Evolutionary conservation across 441 rosid species (phyloP).

Genomic region (Geranium incanum): DNA sequence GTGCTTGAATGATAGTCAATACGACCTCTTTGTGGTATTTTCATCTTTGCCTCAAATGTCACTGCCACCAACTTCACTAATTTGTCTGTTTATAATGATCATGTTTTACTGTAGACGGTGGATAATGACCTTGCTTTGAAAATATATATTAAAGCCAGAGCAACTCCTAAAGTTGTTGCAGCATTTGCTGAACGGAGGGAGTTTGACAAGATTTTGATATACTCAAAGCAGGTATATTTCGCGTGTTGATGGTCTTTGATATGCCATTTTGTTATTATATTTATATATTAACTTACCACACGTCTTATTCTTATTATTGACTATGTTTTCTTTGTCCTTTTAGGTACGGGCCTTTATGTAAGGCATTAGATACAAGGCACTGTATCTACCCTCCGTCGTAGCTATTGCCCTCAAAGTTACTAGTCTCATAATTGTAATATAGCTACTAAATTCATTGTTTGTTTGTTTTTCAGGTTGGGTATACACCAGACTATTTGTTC

Average conservation of each 20-base stretch:
- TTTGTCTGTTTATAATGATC: slow-evolving; percentile 3
- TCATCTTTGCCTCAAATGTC: neutral
- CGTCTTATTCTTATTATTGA: too few relatives aligned
- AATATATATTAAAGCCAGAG: slow-evolving; percentile 90
- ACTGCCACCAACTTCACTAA: neutral
- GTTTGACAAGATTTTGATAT: slow-evolving; percentile 94
- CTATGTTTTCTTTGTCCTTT: too few relatives aligned
- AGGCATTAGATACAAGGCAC: too few relatives aligned
- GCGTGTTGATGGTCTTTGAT: neutral
- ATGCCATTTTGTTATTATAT: neutral
- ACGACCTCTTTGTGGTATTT: too few relatives aligned
- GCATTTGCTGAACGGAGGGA: slow-evolving; percentile 99
- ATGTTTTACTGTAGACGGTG: slow-evolving; percentile 62
- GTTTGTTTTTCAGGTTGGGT: slow-evolving; percentile 69
- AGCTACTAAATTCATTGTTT: slow-evolving; percentile 9
- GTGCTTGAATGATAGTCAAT: too few relatives aligned
- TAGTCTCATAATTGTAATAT: neutral
- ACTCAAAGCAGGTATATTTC: slow-evolving; percentile 84
- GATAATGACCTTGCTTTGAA: slow-evolving; percentile 98
- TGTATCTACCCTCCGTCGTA: neutral
- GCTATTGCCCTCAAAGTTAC: too few relatives aligned
- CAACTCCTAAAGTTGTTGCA: slow-evolving; percentile 96
- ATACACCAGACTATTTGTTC: slow-evolving; percentile 95
- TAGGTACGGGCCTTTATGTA: too few relatives aligned
- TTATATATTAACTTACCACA: too few relatives aligned